Evolutionary conservation across 306 rosid species (phyloP).

Genomic region (Macrotyloma uniflorum): DNA sequence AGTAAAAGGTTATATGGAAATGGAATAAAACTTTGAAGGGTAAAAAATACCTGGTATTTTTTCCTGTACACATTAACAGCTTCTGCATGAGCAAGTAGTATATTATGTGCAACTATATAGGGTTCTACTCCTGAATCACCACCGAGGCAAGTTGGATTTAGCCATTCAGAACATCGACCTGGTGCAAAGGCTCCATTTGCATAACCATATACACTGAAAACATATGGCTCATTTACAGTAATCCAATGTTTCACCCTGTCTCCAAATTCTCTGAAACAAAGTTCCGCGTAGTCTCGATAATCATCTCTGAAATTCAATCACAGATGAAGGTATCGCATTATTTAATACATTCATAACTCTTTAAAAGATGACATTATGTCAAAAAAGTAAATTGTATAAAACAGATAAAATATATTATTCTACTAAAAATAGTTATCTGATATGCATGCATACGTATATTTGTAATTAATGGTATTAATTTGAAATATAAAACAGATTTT

Average conservation of each 20-base stretch:
- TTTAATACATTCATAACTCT: too few species aligned
- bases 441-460: too few species aligned
- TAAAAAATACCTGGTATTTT: constrained; percentile 43
- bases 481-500: too few species aligned
- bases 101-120: constrained; percentile 57
- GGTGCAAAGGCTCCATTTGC: constrained; percentile 34
- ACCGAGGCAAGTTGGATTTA: constrained; percentile 42
- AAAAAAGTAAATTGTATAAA: too few species aligned
- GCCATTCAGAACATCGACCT: constrained; percentile 55
- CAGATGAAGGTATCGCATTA: too few species aligned
- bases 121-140: constrained; percentile 68
- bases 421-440: too few species aligned
- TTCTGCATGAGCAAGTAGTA: constrained; percentile 67
- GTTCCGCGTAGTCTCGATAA: constrained; percentile 54
- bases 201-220: constrained; percentile 39
- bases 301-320: constrained; percentile 37
- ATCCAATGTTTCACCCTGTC: constrained; percentile 69
- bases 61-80: constrained; percentile 55
- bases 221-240: constrained; percentile 62
- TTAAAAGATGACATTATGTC: too few species aligned
- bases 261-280: constrained; percentile 66
- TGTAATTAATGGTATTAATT: too few species aligned
- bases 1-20: too few species aligned
- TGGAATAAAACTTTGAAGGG: too few species aligned
- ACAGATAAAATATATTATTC: too few species aligned